Conservation (phyloP, 1,284 basidiomycete species). For the Leccinum griseonigrum region DNA sequence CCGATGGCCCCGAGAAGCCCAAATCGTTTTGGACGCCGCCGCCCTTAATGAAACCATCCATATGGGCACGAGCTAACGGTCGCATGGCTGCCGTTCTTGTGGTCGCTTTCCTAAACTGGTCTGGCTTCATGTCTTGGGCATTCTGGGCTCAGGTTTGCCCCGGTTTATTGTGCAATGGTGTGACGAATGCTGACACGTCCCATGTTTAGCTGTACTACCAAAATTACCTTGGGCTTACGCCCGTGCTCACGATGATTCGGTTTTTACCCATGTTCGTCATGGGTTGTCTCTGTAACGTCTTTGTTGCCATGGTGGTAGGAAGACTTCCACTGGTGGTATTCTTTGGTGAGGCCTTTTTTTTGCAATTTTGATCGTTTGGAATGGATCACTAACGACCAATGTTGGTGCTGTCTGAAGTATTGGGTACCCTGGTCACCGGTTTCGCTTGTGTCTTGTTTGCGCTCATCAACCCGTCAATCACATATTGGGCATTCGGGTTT, state of each 20-base stretch:
- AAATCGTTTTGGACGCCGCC: conserved; percentile 45
- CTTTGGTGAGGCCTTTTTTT: conserved; percentile 41
- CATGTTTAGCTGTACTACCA: conserved; percentile 62
- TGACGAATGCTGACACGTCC: conserved; percentile 8
- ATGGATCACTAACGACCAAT: neutral
- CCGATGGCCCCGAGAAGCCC: conserved; percentile 16
- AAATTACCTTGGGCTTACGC: conserved; percentile 50
- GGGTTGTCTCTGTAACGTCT: conserved; percentile 67
- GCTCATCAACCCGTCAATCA: conserved; percentile 54
- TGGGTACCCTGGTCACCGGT: conserved; percentile 60
- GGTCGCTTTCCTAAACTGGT: conserved; percentile 65
- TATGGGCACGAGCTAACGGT: conserved; percentile 61
- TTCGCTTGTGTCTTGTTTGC: conserved; percentile 72
- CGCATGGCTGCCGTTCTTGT: conserved; percentile 56
- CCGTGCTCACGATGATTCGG: conserved; percentile 72
- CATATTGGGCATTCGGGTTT: conserved; percentile 84
- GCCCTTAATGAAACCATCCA: conserved; percentile 59
- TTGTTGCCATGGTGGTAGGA: conserved; percentile 62
- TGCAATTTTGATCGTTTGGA: neutral
- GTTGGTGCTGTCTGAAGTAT: conserved; percentile 30
- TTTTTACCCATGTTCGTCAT: conserved; percentile 76
- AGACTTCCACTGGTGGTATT: conserved; percentile 56
- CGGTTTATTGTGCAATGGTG: neutral
- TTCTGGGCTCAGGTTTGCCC: conserved; percentile 49
- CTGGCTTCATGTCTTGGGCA: conserved; percentile 50